Evolutionary conservation across 441 rosid species (phyloP).

Genomic region (Breynia disticha): DNA sequence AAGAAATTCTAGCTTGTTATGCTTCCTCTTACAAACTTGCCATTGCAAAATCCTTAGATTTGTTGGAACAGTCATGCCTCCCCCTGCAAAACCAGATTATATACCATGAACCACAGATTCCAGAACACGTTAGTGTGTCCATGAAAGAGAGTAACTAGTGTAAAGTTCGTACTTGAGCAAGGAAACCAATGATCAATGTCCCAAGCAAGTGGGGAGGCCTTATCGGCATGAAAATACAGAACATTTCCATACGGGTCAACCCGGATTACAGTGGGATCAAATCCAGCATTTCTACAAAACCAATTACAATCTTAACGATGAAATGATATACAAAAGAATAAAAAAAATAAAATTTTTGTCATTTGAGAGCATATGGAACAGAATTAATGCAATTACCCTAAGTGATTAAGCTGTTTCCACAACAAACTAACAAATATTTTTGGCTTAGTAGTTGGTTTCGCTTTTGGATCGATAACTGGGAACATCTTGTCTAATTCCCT

Average conservation of each 20-base stretch:
- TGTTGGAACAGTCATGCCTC: conserved; percentile 85
- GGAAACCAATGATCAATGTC: conserved; percentile 96
- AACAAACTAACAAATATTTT: conserved; percentile 54
- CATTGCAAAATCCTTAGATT: conserved; percentile 79
- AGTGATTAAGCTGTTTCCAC: conserved; percentile 87
- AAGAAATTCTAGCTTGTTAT: conserved; percentile 59
- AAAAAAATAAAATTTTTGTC: not conserved
- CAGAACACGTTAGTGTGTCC: not conserved
- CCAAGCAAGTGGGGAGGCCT: conserved; percentile 96
- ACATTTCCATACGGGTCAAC: conserved; percentile 88
- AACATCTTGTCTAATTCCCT: conserved; percentile 52
- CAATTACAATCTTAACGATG: not conserved
- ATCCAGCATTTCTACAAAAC: conserved; percentile 76
- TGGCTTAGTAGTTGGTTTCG: conserved; percentile 56
- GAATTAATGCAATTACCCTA: conserved; percentile 40
- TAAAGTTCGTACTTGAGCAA: conserved; percentile 48
- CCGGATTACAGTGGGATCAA: conserved; percentile 78
- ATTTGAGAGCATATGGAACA: not conserved
- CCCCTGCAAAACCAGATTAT: conserved; percentile 37
- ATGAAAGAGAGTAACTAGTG: conserved; percentile 4
- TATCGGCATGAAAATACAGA: conserved; percentile 77
- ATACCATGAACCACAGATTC: conserved; percentile 1
- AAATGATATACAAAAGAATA: not conserved
- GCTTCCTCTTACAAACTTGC: conserved; percentile 85
- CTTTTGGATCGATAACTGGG: conserved; percentile 58